These are phyloP conservation scores for Phycomyces blakesleeanus DNA, from an alignment of 192 early-diverging fungal genomes.

Conservation along the genomic window DNA sequence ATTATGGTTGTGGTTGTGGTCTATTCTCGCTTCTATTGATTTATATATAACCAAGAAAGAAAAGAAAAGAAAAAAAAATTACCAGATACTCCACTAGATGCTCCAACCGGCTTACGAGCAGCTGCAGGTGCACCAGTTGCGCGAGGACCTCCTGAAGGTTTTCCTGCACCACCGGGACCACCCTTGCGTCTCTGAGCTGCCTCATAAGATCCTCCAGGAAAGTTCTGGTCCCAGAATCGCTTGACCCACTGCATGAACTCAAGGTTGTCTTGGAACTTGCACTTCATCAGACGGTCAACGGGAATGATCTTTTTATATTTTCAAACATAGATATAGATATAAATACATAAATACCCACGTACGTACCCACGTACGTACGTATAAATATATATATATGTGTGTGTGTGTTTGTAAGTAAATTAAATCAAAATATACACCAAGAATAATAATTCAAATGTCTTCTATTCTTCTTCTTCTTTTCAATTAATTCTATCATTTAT, in stretches of 20 bases:
- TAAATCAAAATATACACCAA: no score
- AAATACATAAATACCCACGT: no score
- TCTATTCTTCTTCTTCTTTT: no score
- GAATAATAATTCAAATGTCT: no score
- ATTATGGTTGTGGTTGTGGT: no score
- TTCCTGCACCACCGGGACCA: background rate
- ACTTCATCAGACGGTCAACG: conserved; percentile 87
- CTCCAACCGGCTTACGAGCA: conserved; percentile 13
- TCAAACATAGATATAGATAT: no score
- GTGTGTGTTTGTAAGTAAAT: background rate
- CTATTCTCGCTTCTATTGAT: no score
- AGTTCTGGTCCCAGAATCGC: conserved; percentile 88
- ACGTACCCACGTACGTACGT: no score
- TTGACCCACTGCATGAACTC: conserved; percentile 98
- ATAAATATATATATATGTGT: background rate
- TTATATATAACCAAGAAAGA: conserved; percentile 3
- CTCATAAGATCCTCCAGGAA: conserved; percentile 81
- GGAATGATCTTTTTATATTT: conserved; percentile 70
- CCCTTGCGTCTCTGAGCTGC: conserved; percentile 64
- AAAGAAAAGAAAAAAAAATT: background rate
- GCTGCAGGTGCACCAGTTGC: conserved; percentile 34
- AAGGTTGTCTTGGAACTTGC: conserved; percentile 97
- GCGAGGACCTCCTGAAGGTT: conserved; percentile 36
- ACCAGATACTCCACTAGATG: background rate
- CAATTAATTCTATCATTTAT: no score